A percentile compares a stretch with the other conserved stretches of the same genome.
These are phyloP conservation scores for Phlebiopsis gigantea DNA, from an alignment of 768 basidiomycete species.

Conservation along the genomic window DNA sequence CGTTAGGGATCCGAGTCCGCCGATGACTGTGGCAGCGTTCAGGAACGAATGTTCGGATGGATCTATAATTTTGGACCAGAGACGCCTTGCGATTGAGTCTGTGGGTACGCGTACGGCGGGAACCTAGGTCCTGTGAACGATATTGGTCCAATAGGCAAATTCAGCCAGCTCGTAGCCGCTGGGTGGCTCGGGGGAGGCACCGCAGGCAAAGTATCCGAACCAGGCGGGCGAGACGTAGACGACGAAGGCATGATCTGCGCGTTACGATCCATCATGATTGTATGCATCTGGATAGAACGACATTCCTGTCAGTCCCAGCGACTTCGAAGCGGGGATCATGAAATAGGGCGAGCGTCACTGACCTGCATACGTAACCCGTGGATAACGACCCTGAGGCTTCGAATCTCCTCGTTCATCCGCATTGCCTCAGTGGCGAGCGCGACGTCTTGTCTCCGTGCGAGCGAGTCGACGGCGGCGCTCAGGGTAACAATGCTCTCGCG, in stretches of 20 bases:
- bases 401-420: constrained; percentile 68
- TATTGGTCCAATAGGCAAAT: constrained; percentile 47
- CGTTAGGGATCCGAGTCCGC: too few species aligned
- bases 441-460: constrained; percentile 60
- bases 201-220: neutral
- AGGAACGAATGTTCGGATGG: neutral
- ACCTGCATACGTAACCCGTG: constrained; percentile 82
- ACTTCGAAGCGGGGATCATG: constrained; percentile 1
- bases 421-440: constrained; percentile 66
- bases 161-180: constrained; percentile 70
- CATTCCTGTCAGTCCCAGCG: constrained; percentile 5
- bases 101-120: neutral
- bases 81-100: neutral
- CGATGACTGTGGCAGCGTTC: too few species aligned
- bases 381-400: constrained; percentile 59
- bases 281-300: constrained; percentile 42
- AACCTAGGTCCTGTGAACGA: neutral
- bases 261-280: constrained; percentile 74
- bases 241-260: constrained; percentile 30
- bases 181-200: constrained; percentile 32
- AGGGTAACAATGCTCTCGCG: constrained; percentile 56
- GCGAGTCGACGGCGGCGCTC: constrained; percentile 54
- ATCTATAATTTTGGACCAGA: neutral
- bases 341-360: neutral
- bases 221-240: constrained; percentile 36